Evolutionary conservation across 2,329 filamentous ascomycete species (phyloP).

Genomic region (Aspergillus candidus): DNA sequence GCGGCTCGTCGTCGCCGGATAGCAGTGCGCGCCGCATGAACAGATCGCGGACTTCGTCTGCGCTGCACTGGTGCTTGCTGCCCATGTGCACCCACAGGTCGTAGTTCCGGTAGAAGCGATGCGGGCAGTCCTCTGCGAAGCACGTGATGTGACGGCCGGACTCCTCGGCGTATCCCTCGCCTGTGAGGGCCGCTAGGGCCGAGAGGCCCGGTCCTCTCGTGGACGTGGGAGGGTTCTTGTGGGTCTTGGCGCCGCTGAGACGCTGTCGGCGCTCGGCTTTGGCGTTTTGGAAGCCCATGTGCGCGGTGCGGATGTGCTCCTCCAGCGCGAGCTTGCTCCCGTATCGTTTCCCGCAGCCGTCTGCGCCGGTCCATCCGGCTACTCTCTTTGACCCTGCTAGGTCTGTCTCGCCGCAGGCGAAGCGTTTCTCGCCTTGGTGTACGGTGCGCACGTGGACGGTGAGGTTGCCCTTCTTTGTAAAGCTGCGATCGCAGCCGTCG

Average conservation of each 20-base stretch:
- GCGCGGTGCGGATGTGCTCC: conserved; percentile 76
- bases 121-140: conserved; percentile 44
- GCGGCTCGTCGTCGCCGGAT: conserved; percentile 20
- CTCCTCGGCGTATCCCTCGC: conserved; percentile 49
- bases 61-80: conserved; percentile 35
- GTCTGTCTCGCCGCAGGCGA: conserved; percentile 68
- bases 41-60: conserved; percentile 36
- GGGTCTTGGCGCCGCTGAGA: conserved; percentile 19
- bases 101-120: conserved; percentile 52
- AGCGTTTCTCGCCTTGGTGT: conserved; percentile 67
- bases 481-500: conserved; percentile 64
- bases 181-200: conserved; percentile 48
- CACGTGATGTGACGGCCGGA: conserved; percentile 48
- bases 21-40: conserved; percentile 37
- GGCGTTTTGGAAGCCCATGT: conserved; percentile 57
- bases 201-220: conserved; percentile 22
- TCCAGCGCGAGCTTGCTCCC: conserved; percentile 71
- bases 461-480: conserved; percentile 78
- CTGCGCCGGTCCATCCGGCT: conserved; percentile 53
- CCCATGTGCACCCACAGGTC: conserved; percentile 54
- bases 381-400: conserved; percentile 54
- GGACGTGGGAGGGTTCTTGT: conserved; percentile 9
- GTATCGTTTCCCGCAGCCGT: conserved; percentile 69
- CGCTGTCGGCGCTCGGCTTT: conserved; percentile 35
- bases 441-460: conserved; percentile 70